A percentile compares a stretch with the other conserved stretches of the same genome.
These are phyloP conservation scores for Chloranthus sessilifolius DNA, from an alignment of 164 flowering plant genomes.

Conservation along the genomic window DNA sequence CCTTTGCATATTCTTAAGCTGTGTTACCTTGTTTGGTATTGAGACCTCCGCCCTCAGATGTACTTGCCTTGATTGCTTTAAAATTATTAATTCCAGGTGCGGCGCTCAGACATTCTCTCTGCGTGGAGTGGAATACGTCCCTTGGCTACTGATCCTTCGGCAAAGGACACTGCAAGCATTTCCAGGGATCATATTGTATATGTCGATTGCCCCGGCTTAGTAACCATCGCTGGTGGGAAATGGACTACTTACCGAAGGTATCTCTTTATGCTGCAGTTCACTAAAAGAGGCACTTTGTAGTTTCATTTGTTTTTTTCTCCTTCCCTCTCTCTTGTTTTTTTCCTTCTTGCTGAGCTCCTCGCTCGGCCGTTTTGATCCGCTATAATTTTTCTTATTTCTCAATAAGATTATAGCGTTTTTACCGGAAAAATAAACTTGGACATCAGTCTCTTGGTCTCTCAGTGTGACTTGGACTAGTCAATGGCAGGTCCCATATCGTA, in stretches of 20 bases:
- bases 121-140: slow-evolving; percentile 29
- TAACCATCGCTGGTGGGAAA: slow-evolving; percentile 23
- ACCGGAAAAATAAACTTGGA: background rate
- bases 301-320: too few species aligned
- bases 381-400: too few species aligned
- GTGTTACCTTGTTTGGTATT: too few species aligned
- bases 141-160: slow-evolving; percentile 23
- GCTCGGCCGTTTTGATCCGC: too few species aligned
- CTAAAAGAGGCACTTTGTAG: slow-evolving; percentile 1
- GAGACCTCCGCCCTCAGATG: too few species aligned
- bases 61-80: too few species aligned
- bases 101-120: slow-evolving; percentile 18
- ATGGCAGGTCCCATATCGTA: too few species aligned
- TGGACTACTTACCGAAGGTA: slow-evolving; percentile 27
- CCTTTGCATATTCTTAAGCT: too few species aligned
- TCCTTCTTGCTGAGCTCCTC: too few species aligned
- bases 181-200: slow-evolving; percentile 22
- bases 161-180: slow-evolving; percentile 23
- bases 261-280: background rate
- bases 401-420: background rate
- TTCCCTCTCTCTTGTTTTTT: background rate
- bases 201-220: slow-evolving; percentile 21
- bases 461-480: too few species aligned
- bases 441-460: too few species aligned
- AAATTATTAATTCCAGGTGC: slow-evolving; percentile 16